Percentiles rank a stretch among this genome's conserved stretches.
Conservation (phyloP, 306 rosid species). For the Argentina anserina region DNA sequence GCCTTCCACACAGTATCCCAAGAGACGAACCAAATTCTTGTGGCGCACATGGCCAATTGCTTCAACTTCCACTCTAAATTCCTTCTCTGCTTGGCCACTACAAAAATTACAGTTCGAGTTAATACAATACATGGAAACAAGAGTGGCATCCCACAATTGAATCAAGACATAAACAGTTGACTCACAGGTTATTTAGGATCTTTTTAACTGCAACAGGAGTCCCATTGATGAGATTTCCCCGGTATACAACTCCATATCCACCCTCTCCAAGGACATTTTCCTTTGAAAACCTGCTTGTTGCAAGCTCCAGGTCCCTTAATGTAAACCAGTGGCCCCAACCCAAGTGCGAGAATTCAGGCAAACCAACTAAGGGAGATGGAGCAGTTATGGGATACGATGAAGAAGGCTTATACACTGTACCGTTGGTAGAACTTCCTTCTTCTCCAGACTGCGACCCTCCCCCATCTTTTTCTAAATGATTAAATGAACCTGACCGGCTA, state of each 20-base stretch:
- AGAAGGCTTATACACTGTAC: conserved; percentile 50
- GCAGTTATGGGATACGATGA: conserved; percentile 66
- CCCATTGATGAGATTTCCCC: conserved; percentile 79
- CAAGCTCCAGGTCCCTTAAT: conserved; percentile 82
- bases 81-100: conserved; percentile 96
- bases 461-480: conserved; percentile 53
- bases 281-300: conserved; percentile 73
- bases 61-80: conserved; percentile 91
- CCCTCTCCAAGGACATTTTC: conserved; percentile 89
- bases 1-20: conserved; percentile 90
- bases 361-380: conserved; percentile 77
- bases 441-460: conserved; percentile 69
- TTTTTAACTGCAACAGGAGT: conserved; percentile 87
- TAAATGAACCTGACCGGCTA: conserved; percentile 71
- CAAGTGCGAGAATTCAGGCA: conserved; percentile 87
- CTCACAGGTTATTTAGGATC: conserved; percentile 92
- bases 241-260: conserved; percentile 91
- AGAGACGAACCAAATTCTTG: conserved; percentile 91
- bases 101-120: conserved; percentile 25
- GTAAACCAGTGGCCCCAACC: conserved; percentile 99
- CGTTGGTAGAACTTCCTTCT: conserved; percentile 68
- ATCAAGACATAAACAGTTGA: conserved; percentile 20
- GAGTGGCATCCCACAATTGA: conserved; percentile 9
- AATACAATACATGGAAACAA: conserved; percentile 14
- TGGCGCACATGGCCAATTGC: conserved; percentile 97